Evolutionary conservation across 2,329 filamentous ascomycete genomes (phyloP).

Genomic region (Hypoxylon rubiginosum): DNA sequence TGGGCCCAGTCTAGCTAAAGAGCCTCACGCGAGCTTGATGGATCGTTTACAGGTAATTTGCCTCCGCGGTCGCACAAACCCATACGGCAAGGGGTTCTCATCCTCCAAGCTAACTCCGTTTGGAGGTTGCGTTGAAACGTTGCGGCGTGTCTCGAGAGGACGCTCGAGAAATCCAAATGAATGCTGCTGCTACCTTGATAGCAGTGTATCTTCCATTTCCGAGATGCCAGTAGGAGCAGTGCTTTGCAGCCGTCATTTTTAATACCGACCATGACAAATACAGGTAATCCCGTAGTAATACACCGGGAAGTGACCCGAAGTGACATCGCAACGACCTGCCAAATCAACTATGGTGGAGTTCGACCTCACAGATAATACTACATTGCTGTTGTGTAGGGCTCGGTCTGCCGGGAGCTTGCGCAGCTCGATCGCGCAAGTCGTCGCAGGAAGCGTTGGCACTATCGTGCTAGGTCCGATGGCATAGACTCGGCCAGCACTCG

Average conservation of each 20-base stretch:
- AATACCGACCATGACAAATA: slow-evolving; percentile 41
- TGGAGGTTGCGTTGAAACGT: slow-evolving; percentile 4
- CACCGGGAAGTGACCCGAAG: slow-evolving; percentile 30
- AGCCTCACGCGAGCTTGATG: slow-evolving; percentile 34
- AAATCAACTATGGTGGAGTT: slow-evolving; percentile 28
- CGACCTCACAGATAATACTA: slow-evolving; percentile 27
- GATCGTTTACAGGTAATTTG: slow-evolving; percentile 18
- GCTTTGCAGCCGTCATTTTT: slow-evolving; percentile 16
- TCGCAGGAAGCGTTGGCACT: slow-evolving; percentile 14
- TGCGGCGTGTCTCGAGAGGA: slow-evolving; percentile 1
- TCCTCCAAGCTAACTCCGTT: background rate
- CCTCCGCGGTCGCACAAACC: slow-evolving; percentile 12
- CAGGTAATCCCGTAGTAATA: slow-evolving; percentile 35
- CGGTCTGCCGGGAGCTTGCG: slow-evolving; percentile 13
- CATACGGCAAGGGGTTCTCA: slow-evolving; percentile 3
- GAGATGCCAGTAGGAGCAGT: background rate
- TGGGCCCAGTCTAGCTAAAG: slow-evolving; percentile 33
- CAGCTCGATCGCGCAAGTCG: slow-evolving; percentile 13
- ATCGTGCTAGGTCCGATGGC: slow-evolving; percentile 26
- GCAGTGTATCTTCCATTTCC: slow-evolving; percentile 6
- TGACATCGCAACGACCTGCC: slow-evolving; percentile 40
- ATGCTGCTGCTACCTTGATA: slow-evolving; percentile 3
- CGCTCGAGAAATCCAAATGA: slow-evolving; percentile 1
- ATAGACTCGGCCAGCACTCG: slow-evolving; percentile 26
- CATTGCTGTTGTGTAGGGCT: slow-evolving; percentile 18